Percentiles rank a stretch among this genome's conserved stretches.
These are phyloP conservation scores for Collariella sp. DNA, from an alignment of 495 filamentous ascomycete species.

Conservation along the genomic window DNA sequence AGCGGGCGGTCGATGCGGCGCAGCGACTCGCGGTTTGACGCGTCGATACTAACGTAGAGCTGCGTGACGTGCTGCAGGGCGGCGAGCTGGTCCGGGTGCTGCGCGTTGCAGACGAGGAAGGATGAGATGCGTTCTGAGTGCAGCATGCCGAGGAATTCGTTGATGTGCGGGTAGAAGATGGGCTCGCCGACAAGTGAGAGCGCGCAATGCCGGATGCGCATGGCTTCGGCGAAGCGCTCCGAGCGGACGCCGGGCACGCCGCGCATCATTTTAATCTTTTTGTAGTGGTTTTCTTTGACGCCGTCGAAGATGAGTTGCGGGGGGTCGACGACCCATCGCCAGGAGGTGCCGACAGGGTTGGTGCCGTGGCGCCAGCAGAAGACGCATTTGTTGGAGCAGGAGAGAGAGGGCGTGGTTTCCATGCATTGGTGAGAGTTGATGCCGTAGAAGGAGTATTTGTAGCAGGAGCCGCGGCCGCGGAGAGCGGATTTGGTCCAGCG, in stretches of 20 bases:
- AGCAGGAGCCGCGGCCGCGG: slow-evolving; percentile 90
- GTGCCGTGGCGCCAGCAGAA: slow-evolving; percentile 99
- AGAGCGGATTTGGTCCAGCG: slow-evolving; percentile 97
- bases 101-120: slow-evolving; percentile 97
- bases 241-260: slow-evolving; percentile 88
- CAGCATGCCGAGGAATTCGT: slow-evolving; percentile 73
- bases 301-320: slow-evolving; percentile 83
- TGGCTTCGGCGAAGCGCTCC: slow-evolving; percentile 84
- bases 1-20: slow-evolving; percentile 83
- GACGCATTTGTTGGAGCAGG: slow-evolving; percentile 95
- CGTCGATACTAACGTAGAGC: slow-evolving; percentile 92
- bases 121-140: slow-evolving; percentile 81
- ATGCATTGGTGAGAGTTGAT: slow-evolving; percentile 94
- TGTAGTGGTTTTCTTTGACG: slow-evolving; percentile 83
- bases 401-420: slow-evolving; percentile 92
- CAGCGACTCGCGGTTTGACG: slow-evolving; percentile 79
- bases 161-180: slow-evolving; percentile 97
- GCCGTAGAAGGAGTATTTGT: slow-evolving; percentile 95
- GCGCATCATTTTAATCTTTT: slow-evolving; percentile 94
- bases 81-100: slow-evolving; percentile 86
- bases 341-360: slow-evolving; percentile 90
- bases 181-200: slow-evolving; percentile 87
- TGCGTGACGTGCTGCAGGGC: slow-evolving; percentile 78
- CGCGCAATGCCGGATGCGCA: slow-evolving; percentile 88
- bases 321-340: slow-evolving; percentile 91